phyloP scores from a whole-genome alignment of 169 alveolate genomes.

The Plasmodium vivax region DNA sequence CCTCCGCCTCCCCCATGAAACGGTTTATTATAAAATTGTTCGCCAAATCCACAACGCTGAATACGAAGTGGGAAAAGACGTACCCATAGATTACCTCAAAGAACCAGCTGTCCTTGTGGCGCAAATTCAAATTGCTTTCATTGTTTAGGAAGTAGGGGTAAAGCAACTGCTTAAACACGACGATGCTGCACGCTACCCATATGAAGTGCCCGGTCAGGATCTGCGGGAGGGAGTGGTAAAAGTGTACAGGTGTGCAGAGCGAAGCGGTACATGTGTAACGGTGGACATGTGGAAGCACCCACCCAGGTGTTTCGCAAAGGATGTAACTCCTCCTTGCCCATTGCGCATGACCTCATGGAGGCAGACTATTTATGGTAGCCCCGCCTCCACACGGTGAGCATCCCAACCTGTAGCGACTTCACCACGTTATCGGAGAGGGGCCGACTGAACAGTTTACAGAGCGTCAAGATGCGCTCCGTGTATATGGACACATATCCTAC shows the following conservation, averaged over 20 bases:
- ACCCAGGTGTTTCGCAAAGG: background rate
- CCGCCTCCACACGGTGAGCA: background rate
- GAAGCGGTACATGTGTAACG: background rate
- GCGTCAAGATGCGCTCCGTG: constrained; percentile 21
- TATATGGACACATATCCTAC: constrained; percentile 62
- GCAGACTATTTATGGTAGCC: background rate
- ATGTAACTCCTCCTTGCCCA: background rate
- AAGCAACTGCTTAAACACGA: background rate
- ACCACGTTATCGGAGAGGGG: constrained; percentile 4
- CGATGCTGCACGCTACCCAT: constrained; percentile 63
- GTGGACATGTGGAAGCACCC: background rate
- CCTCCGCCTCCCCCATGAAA: background rate
- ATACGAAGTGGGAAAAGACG: constrained; percentile 44
- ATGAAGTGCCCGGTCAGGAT: constrained; percentile 58
- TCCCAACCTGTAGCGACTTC: constrained; percentile 62
- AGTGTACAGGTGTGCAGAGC: background rate
- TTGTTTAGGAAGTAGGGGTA: constrained; percentile 56
- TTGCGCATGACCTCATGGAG: background rate
- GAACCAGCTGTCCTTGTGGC: constrained; percentile 37
- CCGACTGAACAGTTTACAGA: background rate
- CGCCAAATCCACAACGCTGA: constrained; percentile 28
- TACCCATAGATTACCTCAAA: constrained; percentile 54
- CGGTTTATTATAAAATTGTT: constrained; percentile 44
- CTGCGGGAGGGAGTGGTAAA: background rate
- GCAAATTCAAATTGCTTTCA: constrained; percentile 56